Evolutionary conservation across 1,284 basidiomycete species (phyloP).

Genomic region (Rugosomyces carneus): DNA sequence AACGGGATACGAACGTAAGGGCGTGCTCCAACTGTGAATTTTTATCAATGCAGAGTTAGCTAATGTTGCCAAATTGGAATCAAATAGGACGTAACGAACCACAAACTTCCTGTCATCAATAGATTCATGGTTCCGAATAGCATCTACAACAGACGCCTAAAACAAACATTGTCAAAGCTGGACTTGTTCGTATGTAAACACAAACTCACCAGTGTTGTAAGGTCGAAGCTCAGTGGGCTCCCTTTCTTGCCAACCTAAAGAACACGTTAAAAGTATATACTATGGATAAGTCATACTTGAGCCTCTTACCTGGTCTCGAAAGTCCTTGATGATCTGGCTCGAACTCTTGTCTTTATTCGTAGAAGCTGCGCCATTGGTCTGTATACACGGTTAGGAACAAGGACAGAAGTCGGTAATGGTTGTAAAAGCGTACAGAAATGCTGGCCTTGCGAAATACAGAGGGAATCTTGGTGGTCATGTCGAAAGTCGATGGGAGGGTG

Average conservation of each 20-base stretch:
- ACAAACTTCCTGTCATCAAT: constrained; percentile 56
- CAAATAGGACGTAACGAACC: constrained; percentile 20
- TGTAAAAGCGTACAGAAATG: constrained; percentile 7
- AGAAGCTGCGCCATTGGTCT: constrained; percentile 5
- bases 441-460: constrained; percentile 18
- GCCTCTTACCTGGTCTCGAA: constrained; percentile 38
- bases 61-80: not conserved
- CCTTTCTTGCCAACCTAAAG: constrained; percentile 40
- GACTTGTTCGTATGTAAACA: not conserved
- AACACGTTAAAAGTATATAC: not conserved
- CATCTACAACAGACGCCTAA: constrained; percentile 51
- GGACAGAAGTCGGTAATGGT: not conserved
- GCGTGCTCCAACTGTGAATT: constrained; percentile 57
- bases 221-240: constrained; percentile 28
- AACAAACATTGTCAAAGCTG: constrained; percentile 8
- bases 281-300: not conserved
- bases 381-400: not conserved
- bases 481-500: not conserved
- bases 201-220: constrained; percentile 34
- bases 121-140: constrained; percentile 47
- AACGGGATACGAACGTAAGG: constrained; percentile 54
- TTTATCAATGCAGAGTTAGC: not conserved
- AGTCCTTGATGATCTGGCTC: constrained; percentile 34
- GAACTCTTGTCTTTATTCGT: constrained; percentile 10
- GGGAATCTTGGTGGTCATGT: constrained; percentile 17